Base-by-base conservation (phyloP, 306 rosid species). In the Glycine soja region DNA sequence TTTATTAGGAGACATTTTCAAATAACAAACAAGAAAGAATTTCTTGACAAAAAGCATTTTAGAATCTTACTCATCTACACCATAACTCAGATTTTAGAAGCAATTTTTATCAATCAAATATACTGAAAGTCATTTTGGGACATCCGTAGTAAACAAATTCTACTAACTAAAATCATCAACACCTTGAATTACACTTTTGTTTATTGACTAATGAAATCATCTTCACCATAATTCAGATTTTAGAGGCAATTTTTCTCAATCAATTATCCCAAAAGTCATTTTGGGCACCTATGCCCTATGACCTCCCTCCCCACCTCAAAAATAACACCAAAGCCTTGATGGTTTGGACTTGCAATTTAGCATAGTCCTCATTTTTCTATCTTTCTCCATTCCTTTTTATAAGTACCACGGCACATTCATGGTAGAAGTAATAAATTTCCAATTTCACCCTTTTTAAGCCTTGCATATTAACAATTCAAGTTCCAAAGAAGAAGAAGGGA, bases 21-120 rank as follows among this genome's bases (percentile, higher is more conserved):
- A 13, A 76, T 65, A 67, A 64, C 40, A 78, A 72, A 66, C 58
- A 67, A 61, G 53, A 32, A 34, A 61, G 18, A 72, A 15, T 11
- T 10, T 80, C 51, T 10, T 54, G 64, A 15, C 19, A 72, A 73
- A 59, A 47, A 79, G 52, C 69, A 74, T 68, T 15, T 68, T 82
- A 45, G 54, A 48, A 36, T 74, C 32, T 61, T 3, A 38, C 42
- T 52, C 51, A 63, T 63, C 73, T 74, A 51, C 24, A 47, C 59
- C 52, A 65, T 43, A 68, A 43, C 32, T 4, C 15, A 2, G 36
- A 68, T 45, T 68, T 9, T 42, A 38, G 9, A 24, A 10, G 30
- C 66, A 77, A 18, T 53, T 32, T 42, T 40, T 11, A 8, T 45
- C 2, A 62, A 56, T 78, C 40, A 65, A 10, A 16, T 73, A 74